Base-by-base conservation (phyloP, 768 basidiomycete species). In the Lactarius indigo region DNA sequence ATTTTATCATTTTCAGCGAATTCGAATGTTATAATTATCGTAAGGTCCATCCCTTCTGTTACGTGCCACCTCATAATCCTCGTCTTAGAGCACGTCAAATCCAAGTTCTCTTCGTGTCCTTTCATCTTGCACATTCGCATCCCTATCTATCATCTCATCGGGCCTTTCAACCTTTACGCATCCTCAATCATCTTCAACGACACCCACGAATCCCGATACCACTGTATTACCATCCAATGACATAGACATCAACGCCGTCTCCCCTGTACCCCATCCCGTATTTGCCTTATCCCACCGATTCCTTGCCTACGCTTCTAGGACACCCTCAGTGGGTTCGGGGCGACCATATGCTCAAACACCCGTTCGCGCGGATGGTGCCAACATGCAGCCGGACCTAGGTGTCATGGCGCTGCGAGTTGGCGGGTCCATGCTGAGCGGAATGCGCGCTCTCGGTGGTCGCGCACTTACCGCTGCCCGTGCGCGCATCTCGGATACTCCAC, bases 261-360 rank as follows among this genome's bases (percentile, higher is more conserved):
- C 52, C 17, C 20, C 52, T 35, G 9, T 28, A 37, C 80, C 80
- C 1, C 75, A 70, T n/a, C 85, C 90, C 1, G 76, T 88, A 12
- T 90, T 85, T 72, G 79, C 87, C 3, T 78, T 89, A 23, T 86
- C 86, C 15, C 75, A 80, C 41, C 86, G 89, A 12, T 82, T 92
- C 30, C 78, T 91, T 17, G 88, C 86, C 5, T 90, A 83, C 69
- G 81, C 84, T 10, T 76, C 78, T n/a, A 77, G 75, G 12, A 72
- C 77, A 35, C 73, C 79, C 18, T 65, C 61, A 37, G 62, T 69
- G 0, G 30, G 71, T 3, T 59, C 73, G 0, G 69, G 70, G 10
- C 68, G 64, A 35, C 63, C 71, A 7, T 72, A 67, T 55, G 68
- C 70, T 26, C 69, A 52, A 28, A 57, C 68, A 13, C 55, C 70